A percentile compares a stretch with the other conserved stretches of the same genome.
Conservation (phyloP, 345 rosid species). For the Eucalyptus sideroxylon region DNA sequence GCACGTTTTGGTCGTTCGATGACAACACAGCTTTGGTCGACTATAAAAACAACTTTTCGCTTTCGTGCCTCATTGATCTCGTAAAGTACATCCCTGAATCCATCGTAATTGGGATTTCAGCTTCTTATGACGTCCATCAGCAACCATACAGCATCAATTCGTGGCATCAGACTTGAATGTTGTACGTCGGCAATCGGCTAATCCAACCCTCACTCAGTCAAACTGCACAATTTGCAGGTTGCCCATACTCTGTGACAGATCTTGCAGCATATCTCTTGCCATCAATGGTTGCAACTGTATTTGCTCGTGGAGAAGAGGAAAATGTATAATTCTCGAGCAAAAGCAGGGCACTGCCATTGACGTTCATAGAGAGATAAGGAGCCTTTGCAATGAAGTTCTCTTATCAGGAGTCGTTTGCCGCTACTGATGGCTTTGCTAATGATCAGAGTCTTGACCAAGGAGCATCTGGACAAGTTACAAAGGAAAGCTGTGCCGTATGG, state of each 20-base stretch:
- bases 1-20: not conserved
- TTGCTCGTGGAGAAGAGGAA: not conserved
- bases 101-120: not conserved
- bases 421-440: not conserved
- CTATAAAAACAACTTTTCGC: no score
- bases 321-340: not conserved
- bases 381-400: not conserved
- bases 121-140: not conserved
- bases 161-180: not conserved
- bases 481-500: not conserved
- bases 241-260: not conserved
- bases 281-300: not conserved
- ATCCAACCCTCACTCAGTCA: not conserved
- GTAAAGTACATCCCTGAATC: not conserved
- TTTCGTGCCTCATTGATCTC: not conserved
- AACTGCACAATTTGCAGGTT: not conserved
- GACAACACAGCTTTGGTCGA: no score
- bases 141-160: not conserved
- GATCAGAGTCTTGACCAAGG: not conserved
- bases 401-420: not conserved
- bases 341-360: not conserved
- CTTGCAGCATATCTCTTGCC: not conserved
- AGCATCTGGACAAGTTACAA: not conserved
- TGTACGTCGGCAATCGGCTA: no score
- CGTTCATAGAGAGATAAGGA: not conserved